Percentiles rank a stretch among this genome's conserved stretches.
Evolutionary conservation across 495 filamentous ascomycete species (phyloP).

Genomic region (Hypoxylon rickii): DNA sequence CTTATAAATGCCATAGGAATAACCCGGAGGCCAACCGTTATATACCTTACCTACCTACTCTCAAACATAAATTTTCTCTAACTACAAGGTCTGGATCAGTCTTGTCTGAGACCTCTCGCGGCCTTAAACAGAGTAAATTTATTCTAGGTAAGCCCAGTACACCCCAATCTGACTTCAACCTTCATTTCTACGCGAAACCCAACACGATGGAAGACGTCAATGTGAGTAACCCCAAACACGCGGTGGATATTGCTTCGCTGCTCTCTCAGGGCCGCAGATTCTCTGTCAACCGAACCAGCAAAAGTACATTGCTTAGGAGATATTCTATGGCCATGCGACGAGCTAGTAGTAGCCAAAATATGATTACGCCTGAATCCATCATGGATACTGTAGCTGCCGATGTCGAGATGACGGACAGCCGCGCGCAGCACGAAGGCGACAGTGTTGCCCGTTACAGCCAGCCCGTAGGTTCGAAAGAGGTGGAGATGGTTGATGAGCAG

Average conservation of each 20-base stretch:
- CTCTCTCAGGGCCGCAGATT: not conserved
- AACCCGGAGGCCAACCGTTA: too few relatives aligned
- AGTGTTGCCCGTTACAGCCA: not conserved
- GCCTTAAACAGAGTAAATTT: too few relatives aligned
- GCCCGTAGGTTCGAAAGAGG: not conserved
- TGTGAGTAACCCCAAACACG: too few relatives aligned
- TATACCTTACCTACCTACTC: too few relatives aligned
- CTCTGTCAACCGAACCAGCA: not conserved
- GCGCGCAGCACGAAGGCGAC: not conserved
- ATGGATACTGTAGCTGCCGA: not conserved
- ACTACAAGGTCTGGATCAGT: too few relatives aligned
- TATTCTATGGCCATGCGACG: not conserved
- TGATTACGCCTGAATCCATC: too few relatives aligned
- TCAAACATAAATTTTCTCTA: too few relatives aligned
- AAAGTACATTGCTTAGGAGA: not conserved
- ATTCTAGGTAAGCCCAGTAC: too few relatives aligned
- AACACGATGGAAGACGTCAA: not conserved
- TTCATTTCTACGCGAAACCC: not conserved
- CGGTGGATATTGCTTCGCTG: not conserved
- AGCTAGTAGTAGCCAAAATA: not conserved
- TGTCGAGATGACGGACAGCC: slow-evolving; percentile 4
- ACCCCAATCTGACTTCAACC: too few relatives aligned
- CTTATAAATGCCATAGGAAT: too few relatives aligned
- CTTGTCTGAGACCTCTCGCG: too few relatives aligned
- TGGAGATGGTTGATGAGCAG: not conserved